Base-by-base conservation (phyloP, 306 rosid species). In the Nissolia schottii region DNA sequence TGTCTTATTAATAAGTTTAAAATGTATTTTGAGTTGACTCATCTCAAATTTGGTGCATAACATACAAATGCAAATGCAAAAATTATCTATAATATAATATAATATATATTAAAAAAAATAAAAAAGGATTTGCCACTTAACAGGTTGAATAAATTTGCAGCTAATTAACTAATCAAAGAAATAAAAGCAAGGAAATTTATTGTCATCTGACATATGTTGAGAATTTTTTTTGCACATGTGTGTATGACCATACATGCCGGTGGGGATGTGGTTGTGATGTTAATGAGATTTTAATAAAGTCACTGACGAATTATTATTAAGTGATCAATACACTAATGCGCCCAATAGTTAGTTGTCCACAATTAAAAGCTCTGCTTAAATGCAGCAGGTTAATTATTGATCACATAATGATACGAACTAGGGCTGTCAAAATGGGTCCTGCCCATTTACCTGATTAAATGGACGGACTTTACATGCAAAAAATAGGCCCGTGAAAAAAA, bases 231-330 rank as follows among this genome's bases (percentile, higher is more conserved):
- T 38, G 67, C 59, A 68, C 68, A 41, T 53, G 64, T 46, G 45
- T n/a, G n/a, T n/a, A 64, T 64, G 63, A 45, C 68, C 70, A 72
- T 72, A 65, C 38, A 64, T 75, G 55, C 57, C 73, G 80, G 77
- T 74, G 84, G 76, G 70, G 71, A 70, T 77, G n/a, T n/a, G 72
- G 84, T 45, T 75, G 70, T 34, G 58, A 58, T 73, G 41, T 58
- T 59, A 59, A 65, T 56, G 68, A 64, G 29, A 56, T 65, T 63
- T 67, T 48, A 58, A 79, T 37, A 66, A 67, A 67, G 35, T 35
- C 6, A 34, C 74, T 53, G 41, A 65, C 77, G 54, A 51, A 68
- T 60, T 60, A 73, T 59, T 50, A 61, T 45, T 5, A 31, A 60
- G 25, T 62, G 60, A 74, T 70, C 64, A 27, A 70, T n/a, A n/a